Conservation (phyloP, 2,329 filamentous ascomycete genomes). For the Alternaria incomplexa region DNA sequence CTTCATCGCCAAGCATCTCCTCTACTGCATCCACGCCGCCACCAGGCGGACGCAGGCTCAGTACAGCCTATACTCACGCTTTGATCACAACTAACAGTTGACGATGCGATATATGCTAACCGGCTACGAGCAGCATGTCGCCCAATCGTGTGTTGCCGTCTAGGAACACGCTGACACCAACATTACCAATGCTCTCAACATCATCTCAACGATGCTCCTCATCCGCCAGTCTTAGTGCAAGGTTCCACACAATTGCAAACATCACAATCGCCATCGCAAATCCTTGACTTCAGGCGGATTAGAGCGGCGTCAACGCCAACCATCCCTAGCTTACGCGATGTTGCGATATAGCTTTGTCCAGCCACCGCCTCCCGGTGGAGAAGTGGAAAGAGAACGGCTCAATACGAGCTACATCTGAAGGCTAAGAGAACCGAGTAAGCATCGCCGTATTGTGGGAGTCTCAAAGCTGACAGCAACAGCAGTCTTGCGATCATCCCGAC, state of each 20-base stretch:
- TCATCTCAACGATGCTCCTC: background rate
- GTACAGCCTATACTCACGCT: background rate
- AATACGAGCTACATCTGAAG: background rate
- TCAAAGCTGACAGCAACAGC: background rate
- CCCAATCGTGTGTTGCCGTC: background rate
- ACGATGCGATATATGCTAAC: background rate
- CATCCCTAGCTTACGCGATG: background rate
- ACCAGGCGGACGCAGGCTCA: background rate
- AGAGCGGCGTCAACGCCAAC: background rate
- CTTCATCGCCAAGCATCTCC: background rate
- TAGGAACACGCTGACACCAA: background rate
- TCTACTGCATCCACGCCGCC: background rate
- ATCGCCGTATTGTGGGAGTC: background rate
- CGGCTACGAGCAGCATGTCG: background rate
- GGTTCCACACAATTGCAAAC: rapidly evolving
- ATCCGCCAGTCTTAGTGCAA: background rate
- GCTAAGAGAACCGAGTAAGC: background rate
- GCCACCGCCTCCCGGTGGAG: background rate
- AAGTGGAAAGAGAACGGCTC: background rate
- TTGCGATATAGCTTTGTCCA: background rate
- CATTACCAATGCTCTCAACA: background rate
- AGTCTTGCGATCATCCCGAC: background rate
- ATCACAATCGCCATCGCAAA: too few species aligned
- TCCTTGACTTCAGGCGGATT: too few species aligned
- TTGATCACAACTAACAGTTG: background rate